Evolutionary conservation across 2,329 filamentous ascomycete genomes (phyloP), one percentile per base, ranked within the genome.

Genomic region (Diaporthe citriasiana): DNA sequence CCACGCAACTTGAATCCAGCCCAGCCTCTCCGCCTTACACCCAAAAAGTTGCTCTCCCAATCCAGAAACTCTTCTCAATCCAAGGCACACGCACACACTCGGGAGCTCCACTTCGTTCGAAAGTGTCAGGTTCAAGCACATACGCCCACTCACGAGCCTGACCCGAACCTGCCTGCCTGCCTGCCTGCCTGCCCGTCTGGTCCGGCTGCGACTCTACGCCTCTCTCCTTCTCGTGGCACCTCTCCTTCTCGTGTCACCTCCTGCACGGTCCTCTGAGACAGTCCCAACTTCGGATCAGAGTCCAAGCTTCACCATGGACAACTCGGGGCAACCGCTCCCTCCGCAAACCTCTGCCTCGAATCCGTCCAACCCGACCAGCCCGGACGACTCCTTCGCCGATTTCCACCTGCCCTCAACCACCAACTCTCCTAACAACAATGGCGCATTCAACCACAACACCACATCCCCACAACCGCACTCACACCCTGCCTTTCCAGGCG

Each of bases 361-460:
- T 17, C 69, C 69, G 45, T 71, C 69, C 17, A 71, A 73, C 25
- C 75, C 75, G 74, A 70, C 65, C 45, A 80, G 17, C 78, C 83
- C 33, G 76, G 73, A 82, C 1, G 80, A 82, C 35, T 75, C 79
- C 81, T 72, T 81, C 80, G 9, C 76, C 80, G 72, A 77, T 79
- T 77, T 22, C 50, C 25, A 69, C 51, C 38, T 73, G 9, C 65
- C 73, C 15, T 53, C 69, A 10, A 56, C 51, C 17, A 55, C 70
- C 42, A 55, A 72, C 65, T 63, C 73, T 12, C 73, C 73, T 17
- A 63, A 42, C 56, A 60, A 38, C 57, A 72, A 74, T 69, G 68
- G 63, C 68, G 59, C 53, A 45, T 70, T 40, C 50, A 63, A 56
- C 45, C 68, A 73, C 17, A 73, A 66, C 56, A 73, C 66, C 50